Percentiles rank a stretch among this genome's conserved stretches.
Conservation (phyloP, 352 stramenopile genomes). For the Plasmopara halstedii region DNA sequence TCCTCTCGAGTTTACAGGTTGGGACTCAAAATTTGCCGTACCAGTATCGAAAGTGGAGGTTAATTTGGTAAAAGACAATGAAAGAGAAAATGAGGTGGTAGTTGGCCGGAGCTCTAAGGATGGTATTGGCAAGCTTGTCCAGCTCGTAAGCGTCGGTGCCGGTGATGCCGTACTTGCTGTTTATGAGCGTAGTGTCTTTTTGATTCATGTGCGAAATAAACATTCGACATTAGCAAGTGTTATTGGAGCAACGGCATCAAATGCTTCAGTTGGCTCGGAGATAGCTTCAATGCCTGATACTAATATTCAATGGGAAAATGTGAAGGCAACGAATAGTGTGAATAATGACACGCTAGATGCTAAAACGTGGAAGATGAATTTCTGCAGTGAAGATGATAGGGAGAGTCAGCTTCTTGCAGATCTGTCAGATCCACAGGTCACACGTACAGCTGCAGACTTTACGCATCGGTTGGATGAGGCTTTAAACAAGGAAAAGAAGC, state of each 20-base stretch:
- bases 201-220: slow-evolving; percentile 65
- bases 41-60: slow-evolving; percentile 48
- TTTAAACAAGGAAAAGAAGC: slow-evolving; percentile 25
- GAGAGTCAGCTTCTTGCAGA: slow-evolving; percentile 55
- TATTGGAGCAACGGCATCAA: slow-evolving; percentile 32
- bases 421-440: slow-evolving; percentile 33
- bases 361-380: slow-evolving; percentile 35
- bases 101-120: slow-evolving; percentile 16
- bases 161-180: slow-evolving; percentile 54
- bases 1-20: slow-evolving; percentile 39
- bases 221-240: slow-evolving; percentile 66
- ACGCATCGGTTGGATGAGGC: slow-evolving; percentile 41
- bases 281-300: slow-evolving; percentile 36
- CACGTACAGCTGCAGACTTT: slow-evolving; percentile 34
- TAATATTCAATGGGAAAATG: slow-evolving; percentile 33
- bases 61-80: slow-evolving; percentile 23
- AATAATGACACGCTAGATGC: slow-evolving; percentile 27
- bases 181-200: slow-evolving; percentile 55
- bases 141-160: slow-evolving; percentile 39
- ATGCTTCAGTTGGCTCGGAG: background rate
- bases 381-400: slow-evolving; percentile 37
- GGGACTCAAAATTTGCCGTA: slow-evolving; percentile 72
- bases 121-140: slow-evolving; percentile 35
- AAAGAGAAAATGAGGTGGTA: slow-evolving; percentile 10
- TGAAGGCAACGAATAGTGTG: slow-evolving; percentile 20